phyloP scores from a whole-genome alignment of 2,329 filamentous ascomycete species.

The Mollisia scopiformis region DNA sequence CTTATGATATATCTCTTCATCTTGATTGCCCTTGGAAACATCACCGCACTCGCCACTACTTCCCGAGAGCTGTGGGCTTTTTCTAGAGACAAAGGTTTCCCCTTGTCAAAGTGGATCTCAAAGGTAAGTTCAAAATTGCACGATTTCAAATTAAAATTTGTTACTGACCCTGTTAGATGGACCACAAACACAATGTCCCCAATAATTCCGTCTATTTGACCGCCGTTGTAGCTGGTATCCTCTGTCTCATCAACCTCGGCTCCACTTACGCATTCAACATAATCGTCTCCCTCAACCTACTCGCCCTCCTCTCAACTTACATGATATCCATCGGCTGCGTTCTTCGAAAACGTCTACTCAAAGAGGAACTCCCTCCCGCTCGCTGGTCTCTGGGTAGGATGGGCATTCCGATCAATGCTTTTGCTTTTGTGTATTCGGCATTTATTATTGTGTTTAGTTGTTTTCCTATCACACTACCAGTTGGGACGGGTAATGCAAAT shows the following conservation, averaged over 20 bases:
- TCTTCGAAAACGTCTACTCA: constrained; percentile 38
- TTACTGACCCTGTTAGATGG: constrained; percentile 30
- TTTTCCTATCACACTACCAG: constrained; percentile 45
- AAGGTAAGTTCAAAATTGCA: constrained; percentile 34
- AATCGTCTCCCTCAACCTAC: constrained; percentile 54
- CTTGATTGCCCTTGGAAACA: constrained; percentile 42
- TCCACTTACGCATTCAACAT: constrained; percentile 55
- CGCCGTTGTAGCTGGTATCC: constrained; percentile 20
- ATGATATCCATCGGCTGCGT: constrained; percentile 51
- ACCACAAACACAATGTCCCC: constrained; percentile 34
- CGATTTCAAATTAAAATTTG: neutral
- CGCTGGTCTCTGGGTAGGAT: constrained; percentile 47
- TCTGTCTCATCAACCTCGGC: constrained; percentile 50
- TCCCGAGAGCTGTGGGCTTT: constrained; percentile 46
- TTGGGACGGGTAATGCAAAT: constrained; percentile 49
- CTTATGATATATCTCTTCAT: constrained; percentile 49
- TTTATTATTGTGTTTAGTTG: constrained; percentile 52
- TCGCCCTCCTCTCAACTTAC: constrained; percentile 54
- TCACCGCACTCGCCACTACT: constrained; percentile 40
- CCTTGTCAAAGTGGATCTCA: constrained; percentile 43
- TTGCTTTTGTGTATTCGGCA: constrained; percentile 47
- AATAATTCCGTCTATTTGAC: constrained; percentile 30
- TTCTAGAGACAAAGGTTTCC: constrained; percentile 47
- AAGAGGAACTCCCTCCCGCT: constrained; percentile 41
- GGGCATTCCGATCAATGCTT: constrained; percentile 46